Conservation (phyloP, 192 early-diverging fungal species). For the Oehlia diaphana region DNA sequence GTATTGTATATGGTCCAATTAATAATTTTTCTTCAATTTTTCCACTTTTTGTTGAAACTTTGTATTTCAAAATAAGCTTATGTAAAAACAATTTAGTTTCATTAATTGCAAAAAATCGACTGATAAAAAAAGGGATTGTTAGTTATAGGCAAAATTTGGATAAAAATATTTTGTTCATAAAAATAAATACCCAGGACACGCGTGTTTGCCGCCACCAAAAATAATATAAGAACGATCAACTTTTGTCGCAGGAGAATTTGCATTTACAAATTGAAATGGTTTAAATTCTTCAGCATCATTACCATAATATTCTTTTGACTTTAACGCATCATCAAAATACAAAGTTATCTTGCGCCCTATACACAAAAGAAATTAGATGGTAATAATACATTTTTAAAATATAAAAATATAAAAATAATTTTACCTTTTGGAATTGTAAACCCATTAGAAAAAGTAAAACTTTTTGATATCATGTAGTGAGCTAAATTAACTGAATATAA, state of each 20-base stretch:
- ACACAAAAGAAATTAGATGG: neutral
- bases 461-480: neutral
- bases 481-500: neutral
- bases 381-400: neutral
- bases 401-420: neutral
- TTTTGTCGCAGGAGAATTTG: slow-evolving; percentile 7
- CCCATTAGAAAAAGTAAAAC: slow-evolving; percentile 10
- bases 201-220: neutral
- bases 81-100: neutral
- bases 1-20: too few species aligned
- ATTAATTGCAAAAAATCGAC: neutral
- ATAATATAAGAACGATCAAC: neutral
- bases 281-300: slow-evolving; percentile 18
- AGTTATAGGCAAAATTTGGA: too few species aligned
- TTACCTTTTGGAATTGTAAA: slow-evolving; percentile 11
- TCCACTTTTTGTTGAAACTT: slow-evolving; percentile 1
- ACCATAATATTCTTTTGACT: neutral
- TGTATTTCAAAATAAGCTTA: neutral
- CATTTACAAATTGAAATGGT: slow-evolving; percentile 23
- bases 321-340: neutral
- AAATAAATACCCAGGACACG: neutral
- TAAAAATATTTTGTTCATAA: neutral
- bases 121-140: neutral
- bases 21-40: neutral
- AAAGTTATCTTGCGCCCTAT: neutral